Evolutionary conservation across 805 yeast species (phyloP).

Genomic region (Debaryomyces hansenii): DNA sequence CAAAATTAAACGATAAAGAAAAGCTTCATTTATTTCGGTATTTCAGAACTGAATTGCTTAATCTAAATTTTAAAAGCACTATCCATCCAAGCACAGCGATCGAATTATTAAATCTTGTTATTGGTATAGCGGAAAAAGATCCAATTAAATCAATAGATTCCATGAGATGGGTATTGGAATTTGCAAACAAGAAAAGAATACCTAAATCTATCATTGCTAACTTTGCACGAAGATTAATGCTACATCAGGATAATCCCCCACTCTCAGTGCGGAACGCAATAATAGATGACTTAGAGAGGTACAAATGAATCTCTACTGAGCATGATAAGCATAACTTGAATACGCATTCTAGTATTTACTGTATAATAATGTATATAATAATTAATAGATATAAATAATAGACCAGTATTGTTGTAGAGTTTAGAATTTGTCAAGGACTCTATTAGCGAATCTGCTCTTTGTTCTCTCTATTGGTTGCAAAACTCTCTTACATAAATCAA

Average conservation of each 20-base stretch:
- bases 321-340: too few relatives aligned
- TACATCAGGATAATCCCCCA: background rate
- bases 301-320: too few relatives aligned
- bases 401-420: background rate
- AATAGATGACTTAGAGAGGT: too few relatives aligned
- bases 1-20: slow-evolving; percentile 12
- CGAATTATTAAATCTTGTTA: slow-evolving; percentile 11
- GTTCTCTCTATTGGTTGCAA: too few relatives aligned
- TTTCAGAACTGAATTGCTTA: slow-evolving; percentile 16
- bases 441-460: too few relatives aligned
- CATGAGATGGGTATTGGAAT: slow-evolving; percentile 7
- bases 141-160: slow-evolving; percentile 2
- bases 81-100: slow-evolving; percentile 13
- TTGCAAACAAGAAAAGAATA: slow-evolving; percentile 8
- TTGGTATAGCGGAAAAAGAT: slow-evolving; percentile 7
- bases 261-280: slow-evolving; percentile 1
- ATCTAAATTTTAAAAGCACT: slow-evolving; percentile 12
- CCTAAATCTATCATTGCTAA: slow-evolving; percentile 3
- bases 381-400: slow-evolving; percentile 1
- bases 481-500: too few relatives aligned
- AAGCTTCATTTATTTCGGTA: slow-evolving; percentile 17
- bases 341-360: background rate
- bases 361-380: slow-evolving; percentile 2
- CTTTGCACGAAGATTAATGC: slow-evolving; percentile 6
- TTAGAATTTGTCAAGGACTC: too few relatives aligned